Percentiles rank a stretch among this genome's conserved stretches.
Conservation (phyloP, 371 early-diverging fungal genomes). For the Lichtheimia ramosa region DNA sequence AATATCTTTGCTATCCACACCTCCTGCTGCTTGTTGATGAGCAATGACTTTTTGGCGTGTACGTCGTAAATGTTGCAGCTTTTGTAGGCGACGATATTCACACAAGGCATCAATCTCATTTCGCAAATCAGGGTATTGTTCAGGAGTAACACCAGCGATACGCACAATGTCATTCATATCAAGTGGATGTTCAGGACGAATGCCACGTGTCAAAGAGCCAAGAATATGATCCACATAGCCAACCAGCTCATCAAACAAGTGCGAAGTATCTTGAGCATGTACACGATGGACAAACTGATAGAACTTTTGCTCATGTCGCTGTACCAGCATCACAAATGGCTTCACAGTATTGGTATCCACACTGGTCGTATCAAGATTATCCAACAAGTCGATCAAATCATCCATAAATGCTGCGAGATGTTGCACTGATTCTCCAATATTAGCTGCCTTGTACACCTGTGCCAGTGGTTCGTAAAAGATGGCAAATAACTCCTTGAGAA, state of each 20-base stretch:
- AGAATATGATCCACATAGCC: constrained; percentile 36
- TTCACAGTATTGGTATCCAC: constrained; percentile 31
- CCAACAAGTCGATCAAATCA: constrained; percentile 58
- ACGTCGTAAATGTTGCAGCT: constrained; percentile 35
- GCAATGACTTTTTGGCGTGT: constrained; percentile 39
- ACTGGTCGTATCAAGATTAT: constrained; percentile 39
- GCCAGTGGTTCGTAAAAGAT: constrained; percentile 69
- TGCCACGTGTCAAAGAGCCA: constrained; percentile 28
- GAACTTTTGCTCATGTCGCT: constrained; percentile 55
- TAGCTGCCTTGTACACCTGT: constrained; percentile 67
- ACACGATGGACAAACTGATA: constrained; percentile 65
- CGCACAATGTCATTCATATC: constrained; percentile 19
- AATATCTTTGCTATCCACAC: neutral
- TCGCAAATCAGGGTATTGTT: constrained; percentile 24
- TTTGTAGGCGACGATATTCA: constrained; percentile 29
- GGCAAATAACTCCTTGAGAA: constrained; percentile 62
- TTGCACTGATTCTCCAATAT: constrained; percentile 60
- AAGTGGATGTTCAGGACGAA: constrained; percentile 15
- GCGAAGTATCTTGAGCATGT: constrained; percentile 49
- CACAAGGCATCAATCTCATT: constrained; percentile 38
- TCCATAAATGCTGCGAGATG: constrained; percentile 59
- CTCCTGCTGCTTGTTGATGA: constrained; percentile 6
- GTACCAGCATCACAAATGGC: constrained; percentile 49
- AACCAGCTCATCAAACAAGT: constrained; percentile 42
- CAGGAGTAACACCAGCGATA: constrained; percentile 17